Conservation (phyloP, 805 yeast species). For the Schizosaccharomyces osmophilus region DNA sequence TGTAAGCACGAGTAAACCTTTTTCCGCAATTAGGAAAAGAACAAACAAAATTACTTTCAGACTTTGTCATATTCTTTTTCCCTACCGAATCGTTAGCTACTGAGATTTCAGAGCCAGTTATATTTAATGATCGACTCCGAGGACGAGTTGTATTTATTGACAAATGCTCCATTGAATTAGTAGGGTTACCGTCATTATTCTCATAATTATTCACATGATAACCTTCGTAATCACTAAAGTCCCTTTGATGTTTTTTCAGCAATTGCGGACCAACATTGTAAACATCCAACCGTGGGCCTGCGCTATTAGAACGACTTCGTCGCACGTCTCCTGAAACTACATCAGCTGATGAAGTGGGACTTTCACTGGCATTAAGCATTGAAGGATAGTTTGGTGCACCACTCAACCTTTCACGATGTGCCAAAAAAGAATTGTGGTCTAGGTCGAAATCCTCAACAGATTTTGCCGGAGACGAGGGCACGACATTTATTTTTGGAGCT, state of each 20-base stretch:
- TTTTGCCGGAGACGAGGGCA: slow-evolving; percentile 1
- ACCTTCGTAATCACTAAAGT: too few relatives aligned
- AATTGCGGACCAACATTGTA: not conserved
- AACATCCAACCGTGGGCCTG: not conserved
- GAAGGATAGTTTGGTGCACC: not conserved
- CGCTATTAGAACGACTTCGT: not conserved
- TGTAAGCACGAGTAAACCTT: slow-evolving; percentile 76
- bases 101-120: not conserved
- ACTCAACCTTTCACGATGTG: not conserved
- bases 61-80: not conserved
- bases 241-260: too few relatives aligned
- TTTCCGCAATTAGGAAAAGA: slow-evolving; percentile 44
- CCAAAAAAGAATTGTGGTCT: not conserved
- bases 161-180: not conserved
- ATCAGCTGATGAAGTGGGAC: not conserved
- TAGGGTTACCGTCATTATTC: not conserved
- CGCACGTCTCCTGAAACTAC: not conserved
- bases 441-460: not conserved
- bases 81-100: not conserved
- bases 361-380: not conserved
- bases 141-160: not conserved
- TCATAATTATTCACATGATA: not conserved
- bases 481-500: not conserved
- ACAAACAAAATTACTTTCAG: slow-evolving; percentile 37
- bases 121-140: not conserved